A percentile compares a stretch with the other conserved stretches of the same genome.
Conservation (phyloP, 139 green algal species). For the Chlorella ohadii region DNA sequence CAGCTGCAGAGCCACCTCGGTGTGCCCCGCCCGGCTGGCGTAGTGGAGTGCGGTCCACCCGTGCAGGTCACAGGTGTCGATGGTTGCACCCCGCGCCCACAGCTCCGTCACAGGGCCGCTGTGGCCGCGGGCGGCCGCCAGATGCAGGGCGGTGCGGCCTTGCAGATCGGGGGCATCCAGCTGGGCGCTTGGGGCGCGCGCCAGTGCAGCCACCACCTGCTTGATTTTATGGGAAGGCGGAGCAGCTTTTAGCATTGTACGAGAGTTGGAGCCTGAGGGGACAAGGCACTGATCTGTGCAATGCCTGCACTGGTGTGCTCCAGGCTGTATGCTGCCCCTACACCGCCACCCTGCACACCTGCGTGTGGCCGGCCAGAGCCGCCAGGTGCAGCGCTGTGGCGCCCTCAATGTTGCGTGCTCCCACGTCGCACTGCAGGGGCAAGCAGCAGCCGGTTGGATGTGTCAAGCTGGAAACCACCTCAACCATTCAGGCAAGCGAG, state of each 20-base stretch:
- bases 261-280: too few relatives aligned
- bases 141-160: conserved; percentile 50
- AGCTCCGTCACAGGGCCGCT: conserved; percentile 35
- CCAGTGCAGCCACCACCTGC: conserved; percentile 36
- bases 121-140: conserved; percentile 41
- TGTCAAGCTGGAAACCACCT: too few relatives aligned
- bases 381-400: conserved; percentile 52
- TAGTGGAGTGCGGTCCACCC: conserved; percentile 63
- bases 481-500: too few relatives aligned
- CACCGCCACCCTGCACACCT: neutral
- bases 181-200: conserved; percentile 5
- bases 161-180: conserved; percentile 47
- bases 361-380: conserved; percentile 37
- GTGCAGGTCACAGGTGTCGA: conserved; percentile 44
- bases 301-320: neutral
- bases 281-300: neutral
- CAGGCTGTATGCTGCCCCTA: neutral
- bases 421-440: conserved; percentile 33
- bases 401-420: conserved; percentile 39
- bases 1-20: conserved; percentile 49
- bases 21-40: conserved; percentile 49
- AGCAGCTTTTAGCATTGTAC: too few relatives aligned
- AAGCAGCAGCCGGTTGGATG: too few relatives aligned
- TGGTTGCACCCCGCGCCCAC: conserved; percentile 29
- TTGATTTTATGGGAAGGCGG: neutral